Conservation (phyloP, 352 stramenopile genomes). For the Pythium sukuiense region DNA sequence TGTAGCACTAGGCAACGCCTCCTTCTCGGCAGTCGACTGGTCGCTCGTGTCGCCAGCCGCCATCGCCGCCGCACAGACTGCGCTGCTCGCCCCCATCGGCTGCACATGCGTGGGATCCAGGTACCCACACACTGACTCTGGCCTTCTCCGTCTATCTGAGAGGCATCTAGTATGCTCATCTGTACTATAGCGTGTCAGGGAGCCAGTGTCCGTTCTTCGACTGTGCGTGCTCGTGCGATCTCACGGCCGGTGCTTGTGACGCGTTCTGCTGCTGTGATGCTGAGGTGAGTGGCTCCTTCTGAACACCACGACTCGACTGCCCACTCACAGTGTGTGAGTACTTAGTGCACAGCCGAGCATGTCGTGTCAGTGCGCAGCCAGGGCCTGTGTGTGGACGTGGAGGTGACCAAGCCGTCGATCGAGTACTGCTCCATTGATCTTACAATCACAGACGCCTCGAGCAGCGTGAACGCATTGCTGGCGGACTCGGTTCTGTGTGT, state of each 20-base stretch:
- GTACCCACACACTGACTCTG: slow-evolving; percentile 7
- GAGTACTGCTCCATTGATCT: slow-evolving; percentile 50
- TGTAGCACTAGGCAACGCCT: background rate
- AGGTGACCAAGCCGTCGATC: slow-evolving; percentile 24
- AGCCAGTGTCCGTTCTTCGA: slow-evolving; percentile 39
- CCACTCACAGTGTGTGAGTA: background rate
- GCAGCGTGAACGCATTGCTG: slow-evolving; percentile 34
- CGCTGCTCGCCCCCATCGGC: slow-evolving; percentile 35
- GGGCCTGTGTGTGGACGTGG: slow-evolving; percentile 30
- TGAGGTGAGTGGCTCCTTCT: slow-evolving; percentile 29
- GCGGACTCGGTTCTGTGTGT: slow-evolving; percentile 51
- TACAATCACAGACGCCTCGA: slow-evolving; percentile 23
- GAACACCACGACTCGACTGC: background rate
- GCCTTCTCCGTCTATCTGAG: no score
- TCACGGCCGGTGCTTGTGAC: slow-evolving; percentile 47
- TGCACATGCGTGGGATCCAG: slow-evolving; percentile 36
- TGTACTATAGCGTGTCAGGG: slow-evolving; percentile 12
- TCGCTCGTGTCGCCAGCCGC: slow-evolving; percentile 37
- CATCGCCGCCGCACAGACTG: slow-evolving; percentile 28
- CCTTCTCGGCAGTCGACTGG: slow-evolving; percentile 46
- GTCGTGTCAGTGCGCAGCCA: slow-evolving; percentile 13
- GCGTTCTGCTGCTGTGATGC: slow-evolving; percentile 51
- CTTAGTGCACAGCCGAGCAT: slow-evolving; percentile 36
- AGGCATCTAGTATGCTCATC: background rate
- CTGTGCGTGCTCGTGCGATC: slow-evolving; percentile 42